Evolutionary conservation across 306 rosid genomes (phyloP).

Genomic region (Boehmeria nivea): DNA sequence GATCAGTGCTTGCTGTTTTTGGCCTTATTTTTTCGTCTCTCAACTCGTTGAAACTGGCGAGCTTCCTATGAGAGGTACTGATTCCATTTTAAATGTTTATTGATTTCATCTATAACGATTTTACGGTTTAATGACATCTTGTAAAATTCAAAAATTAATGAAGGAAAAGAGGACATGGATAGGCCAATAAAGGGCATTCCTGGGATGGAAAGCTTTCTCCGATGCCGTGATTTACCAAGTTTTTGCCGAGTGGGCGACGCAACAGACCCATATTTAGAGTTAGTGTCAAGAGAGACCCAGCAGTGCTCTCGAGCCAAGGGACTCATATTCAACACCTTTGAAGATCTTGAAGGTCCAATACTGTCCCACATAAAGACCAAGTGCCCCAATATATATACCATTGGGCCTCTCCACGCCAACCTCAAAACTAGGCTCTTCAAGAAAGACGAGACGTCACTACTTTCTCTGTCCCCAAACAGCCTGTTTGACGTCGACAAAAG

Average conservation of each 20-base stretch:
- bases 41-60: constrained; percentile 15
- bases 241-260: constrained; percentile 9
- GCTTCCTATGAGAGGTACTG: constrained; percentile 42
- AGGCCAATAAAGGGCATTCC: constrained; percentile 23
- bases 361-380: constrained; percentile 22
- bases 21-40: constrained; percentile 30
- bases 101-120: not conserved
- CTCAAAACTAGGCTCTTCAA: constrained; percentile 4
- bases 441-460: not conserved
- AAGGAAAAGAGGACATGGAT: constrained; percentile 58
- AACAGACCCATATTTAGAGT: not conserved
- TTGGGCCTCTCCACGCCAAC: constrained; percentile 47
- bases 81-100: not conserved
- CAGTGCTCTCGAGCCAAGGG: constrained; percentile 28
- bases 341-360: constrained; percentile 47
- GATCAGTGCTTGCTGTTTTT: constrained; percentile 23
- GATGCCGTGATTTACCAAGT: constrained; percentile 52
- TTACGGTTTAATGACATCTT: too few species aligned
- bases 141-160: too few species aligned
- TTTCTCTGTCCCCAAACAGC: not conserved
- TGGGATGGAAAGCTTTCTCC: constrained; percentile 46
- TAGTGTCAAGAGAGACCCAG: not conserved
- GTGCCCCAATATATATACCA: constrained; percentile 27
- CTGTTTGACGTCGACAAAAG: constrained; percentile 28
- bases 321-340: constrained; percentile 52